Percentiles rank a stretch among this genome's conserved stretches.
Evolutionary conservation across 78 protist genomes (phyloP).

Genomic region (Reticulomyxa filosa): DNA sequence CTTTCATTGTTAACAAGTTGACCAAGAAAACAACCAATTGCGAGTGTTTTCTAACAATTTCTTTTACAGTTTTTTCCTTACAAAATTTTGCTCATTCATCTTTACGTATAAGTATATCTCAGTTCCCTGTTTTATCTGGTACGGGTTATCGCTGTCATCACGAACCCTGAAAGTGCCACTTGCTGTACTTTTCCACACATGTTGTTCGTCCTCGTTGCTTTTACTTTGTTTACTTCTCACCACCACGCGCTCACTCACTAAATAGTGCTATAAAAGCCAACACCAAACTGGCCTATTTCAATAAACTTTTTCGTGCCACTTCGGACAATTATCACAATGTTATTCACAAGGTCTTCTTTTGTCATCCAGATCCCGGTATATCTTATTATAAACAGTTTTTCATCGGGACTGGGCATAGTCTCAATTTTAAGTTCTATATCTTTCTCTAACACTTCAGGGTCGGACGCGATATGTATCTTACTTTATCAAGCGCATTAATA

Average conservation of each 20-base stretch:
- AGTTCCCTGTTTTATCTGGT: conserved; percentile 86
- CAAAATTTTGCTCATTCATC: conserved; percentile 92
- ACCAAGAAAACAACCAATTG: conserved; percentile 97
- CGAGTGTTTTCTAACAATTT: conserved; percentile 95
- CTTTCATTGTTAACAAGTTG: conserved; percentile 53
- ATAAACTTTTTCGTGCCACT: conserved; percentile 96
- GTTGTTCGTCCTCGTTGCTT: conserved; percentile 93
- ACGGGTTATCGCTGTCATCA: conserved; percentile 29
- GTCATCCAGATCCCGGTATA: conserved; percentile 99
- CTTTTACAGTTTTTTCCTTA: conserved; percentile 84
- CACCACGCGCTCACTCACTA: conserved; percentile 87
- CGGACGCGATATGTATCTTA: conserved; percentile 80
- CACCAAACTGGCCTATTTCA: conserved; percentile 99
- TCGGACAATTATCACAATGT: conserved; percentile 96
- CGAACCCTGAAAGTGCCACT: conserved; percentile 90
- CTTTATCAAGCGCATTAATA: conserved; percentile 79
- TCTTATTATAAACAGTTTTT: conserved; percentile 62
- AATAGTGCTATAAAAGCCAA: conserved; percentile 99
- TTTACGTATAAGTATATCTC: conserved; percentile 71
- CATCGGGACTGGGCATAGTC: conserved; percentile 69
- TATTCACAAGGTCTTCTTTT: conserved; percentile 88
- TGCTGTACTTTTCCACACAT: conserved; percentile 94
- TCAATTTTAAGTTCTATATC: conserved; percentile 70
- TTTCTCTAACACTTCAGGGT: conserved; percentile 57
- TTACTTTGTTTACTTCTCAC: conserved; percentile 93